Conservation (phyloP, 768 basidiomycete genomes). For the Cystofilobasidium bisporidii region DNA sequence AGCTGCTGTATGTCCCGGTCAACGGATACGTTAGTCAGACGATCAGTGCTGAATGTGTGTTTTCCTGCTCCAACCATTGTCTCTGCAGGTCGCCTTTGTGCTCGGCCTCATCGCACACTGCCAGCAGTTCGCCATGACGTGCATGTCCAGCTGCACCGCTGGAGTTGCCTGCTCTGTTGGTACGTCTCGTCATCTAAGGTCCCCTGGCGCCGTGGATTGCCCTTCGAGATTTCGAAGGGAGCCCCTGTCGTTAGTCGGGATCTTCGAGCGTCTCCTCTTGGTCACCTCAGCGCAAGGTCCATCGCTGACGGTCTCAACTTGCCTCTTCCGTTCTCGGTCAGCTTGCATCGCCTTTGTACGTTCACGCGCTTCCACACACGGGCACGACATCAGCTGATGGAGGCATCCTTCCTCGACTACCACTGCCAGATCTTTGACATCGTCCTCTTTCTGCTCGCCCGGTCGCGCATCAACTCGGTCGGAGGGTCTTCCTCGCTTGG, state of each 20-base stretch:
- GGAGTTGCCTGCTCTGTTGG: conserved; percentile 10
- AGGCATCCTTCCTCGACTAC: not conserved
- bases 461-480: conserved; percentile 65
- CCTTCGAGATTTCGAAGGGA: no score
- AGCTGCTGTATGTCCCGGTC: not conserved
- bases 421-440: conserved; percentile 62
- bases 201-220: no score
- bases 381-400: no score
- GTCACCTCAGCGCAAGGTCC: no score
- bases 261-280: no score
- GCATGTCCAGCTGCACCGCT: conserved; percentile 5
- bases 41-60: not conserved
- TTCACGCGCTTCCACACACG: not conserved
- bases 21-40: not conserved
- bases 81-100: not conserved
- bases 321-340: not conserved
- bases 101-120: conserved; percentile 22
- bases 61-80: not conserved
- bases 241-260: no score
- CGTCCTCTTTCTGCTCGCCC: conserved; percentile 80
- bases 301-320: no score
- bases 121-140: conserved; percentile 25
- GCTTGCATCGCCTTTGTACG: conserved; percentile 1
- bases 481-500: conserved; percentile 74
- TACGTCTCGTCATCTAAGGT: no score